Conservation (phyloP, 805 yeast species). For the Saccharomyces paradoxus region DNA sequence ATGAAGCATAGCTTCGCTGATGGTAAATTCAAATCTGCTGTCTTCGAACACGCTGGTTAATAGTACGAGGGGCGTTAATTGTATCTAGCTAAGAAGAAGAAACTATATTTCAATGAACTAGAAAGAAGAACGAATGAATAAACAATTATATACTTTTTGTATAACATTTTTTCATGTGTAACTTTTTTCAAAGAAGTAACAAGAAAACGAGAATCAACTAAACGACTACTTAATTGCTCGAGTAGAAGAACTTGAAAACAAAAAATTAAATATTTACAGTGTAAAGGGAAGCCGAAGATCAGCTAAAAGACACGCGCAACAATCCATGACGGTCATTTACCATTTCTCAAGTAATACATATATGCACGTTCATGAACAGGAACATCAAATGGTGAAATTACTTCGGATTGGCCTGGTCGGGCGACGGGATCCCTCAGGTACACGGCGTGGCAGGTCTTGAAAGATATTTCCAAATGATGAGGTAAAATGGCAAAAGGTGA, state of each 20-base stretch:
- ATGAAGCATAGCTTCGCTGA: conserved; percentile 58
- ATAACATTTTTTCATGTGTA: not conserved
- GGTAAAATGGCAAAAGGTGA: conserved; percentile 91
- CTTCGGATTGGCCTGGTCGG: conserved; percentile 93
- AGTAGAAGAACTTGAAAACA: not conserved
- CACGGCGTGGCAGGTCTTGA: conserved; percentile 91
- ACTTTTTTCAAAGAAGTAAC: not conserved
- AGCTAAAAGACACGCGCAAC: not conserved
- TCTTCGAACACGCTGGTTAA: conserved; percentile 78
- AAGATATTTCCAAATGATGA: conserved; percentile 83
- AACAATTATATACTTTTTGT: not conserved
- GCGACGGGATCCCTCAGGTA: conserved; percentile 95
- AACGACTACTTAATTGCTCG: not conserved
- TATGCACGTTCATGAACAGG: conserved; percentile 87
- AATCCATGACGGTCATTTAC: conserved; percentile 29
- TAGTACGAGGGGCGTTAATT: not conserved
- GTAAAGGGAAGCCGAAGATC: not conserved
- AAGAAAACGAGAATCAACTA: not conserved
- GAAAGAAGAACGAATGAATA: not conserved
- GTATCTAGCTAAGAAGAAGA: not conserved
- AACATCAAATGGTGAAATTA: conserved; percentile 78
- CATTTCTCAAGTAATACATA: conserved; percentile 82
- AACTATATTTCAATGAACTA: not conserved
- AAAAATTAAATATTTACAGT: conserved; percentile 5
- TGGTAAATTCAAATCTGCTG: conserved; percentile 58